Evolutionary conservation across 164 flowering plant genomes (phyloP).

Genomic region (Tetrastigma voinierianum): DNA sequence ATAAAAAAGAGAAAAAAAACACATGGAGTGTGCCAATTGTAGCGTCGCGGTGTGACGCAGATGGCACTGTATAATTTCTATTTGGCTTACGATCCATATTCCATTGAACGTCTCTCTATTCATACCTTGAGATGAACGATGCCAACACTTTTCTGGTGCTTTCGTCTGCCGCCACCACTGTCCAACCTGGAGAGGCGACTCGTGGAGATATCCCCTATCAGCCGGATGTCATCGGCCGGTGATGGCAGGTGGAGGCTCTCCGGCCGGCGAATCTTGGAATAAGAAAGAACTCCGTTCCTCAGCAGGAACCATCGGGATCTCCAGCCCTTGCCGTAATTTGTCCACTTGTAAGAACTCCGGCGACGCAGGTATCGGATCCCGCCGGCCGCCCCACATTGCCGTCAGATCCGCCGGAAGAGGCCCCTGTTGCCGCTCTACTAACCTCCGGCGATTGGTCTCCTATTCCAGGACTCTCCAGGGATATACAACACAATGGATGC

Average conservation of each 20-base stretch:
- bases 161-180: slow-evolving; percentile 34
- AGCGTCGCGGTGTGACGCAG: neutral
- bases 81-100: too few species aligned
- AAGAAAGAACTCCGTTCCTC: slow-evolving; percentile 68
- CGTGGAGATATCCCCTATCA: slow-evolving; percentile 63
- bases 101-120: neutral
- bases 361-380: slow-evolving; percentile 52
- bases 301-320: slow-evolving; percentile 85
- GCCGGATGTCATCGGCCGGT: slow-evolving; percentile 42
- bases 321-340: slow-evolving; percentile 96
- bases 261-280: slow-evolving; percentile 63
- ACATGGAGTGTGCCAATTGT: neutral
- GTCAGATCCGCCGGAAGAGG: slow-evolving; percentile 46
- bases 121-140: slow-evolving; percentile 80
- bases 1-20: neutral
- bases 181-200: slow-evolving; percentile 29
- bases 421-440: slow-evolving; percentile 11
- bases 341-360: slow-evolving; percentile 93
- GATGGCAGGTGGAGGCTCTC: slow-evolving; percentile 27
- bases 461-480: slow-evolving; percentile 53
- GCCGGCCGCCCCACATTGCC: slow-evolving; percentile 25
- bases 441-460: slow-evolving; percentile 43
- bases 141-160: slow-evolving; percentile 49
- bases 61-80: neutral
- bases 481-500: slow-evolving; percentile 87